Evolutionary conservation across 2,329 filamentous ascomycete species (phyloP), one percentile per base, ranked within the genome.

Genomic region (Aspergillus tamarii): DNA sequence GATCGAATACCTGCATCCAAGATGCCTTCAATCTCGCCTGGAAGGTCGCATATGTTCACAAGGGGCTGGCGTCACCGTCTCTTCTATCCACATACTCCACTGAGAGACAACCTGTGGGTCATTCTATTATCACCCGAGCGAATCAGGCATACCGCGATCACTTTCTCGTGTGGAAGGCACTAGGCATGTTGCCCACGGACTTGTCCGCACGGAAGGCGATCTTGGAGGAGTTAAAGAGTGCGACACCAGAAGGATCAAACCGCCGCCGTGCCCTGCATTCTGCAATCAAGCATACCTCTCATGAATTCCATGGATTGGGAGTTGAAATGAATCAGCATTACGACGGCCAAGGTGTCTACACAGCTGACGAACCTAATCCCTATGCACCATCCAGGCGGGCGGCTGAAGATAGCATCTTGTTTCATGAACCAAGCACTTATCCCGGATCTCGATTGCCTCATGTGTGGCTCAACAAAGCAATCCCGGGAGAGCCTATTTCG

Each of bases 361-460:
- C 76, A 0, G 70, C 66, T 0, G 84, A 86, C 64, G 81, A 85
- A 70, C 61, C 61, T 5, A 61, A 64, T n/a, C 62, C 64, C 8
- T 71, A 68, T 23, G 43, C 43, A 26, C 66, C 62, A 3, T 64
- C 64, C 16, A 64, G 61, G 28, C 69, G 72, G 30, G 58, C 73
- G 1, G 67, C 77, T 28, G 68, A 77, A 19, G 81, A 87, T 64
- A 72, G 76, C 0, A 77, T 83, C 6, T 69, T 82, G 14, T 70
- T 82, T 45, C 77, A 84, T 66, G 73, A 78, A 39, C 77, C 80
- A 43, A 82, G 74, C 57, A 89, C 88, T 3, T 87, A 84, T 67
- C 88, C 88, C 0, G 88, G 88, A 9, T 79, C 80, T 34, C 79
- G 87, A 2, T 74, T 89, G 26, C 88, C 88, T 6, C 88, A 91